phyloP scores from a whole-genome alignment of 2,329 filamentous ascomycete species.

The Pseudogymnoascus sp. region DNA sequence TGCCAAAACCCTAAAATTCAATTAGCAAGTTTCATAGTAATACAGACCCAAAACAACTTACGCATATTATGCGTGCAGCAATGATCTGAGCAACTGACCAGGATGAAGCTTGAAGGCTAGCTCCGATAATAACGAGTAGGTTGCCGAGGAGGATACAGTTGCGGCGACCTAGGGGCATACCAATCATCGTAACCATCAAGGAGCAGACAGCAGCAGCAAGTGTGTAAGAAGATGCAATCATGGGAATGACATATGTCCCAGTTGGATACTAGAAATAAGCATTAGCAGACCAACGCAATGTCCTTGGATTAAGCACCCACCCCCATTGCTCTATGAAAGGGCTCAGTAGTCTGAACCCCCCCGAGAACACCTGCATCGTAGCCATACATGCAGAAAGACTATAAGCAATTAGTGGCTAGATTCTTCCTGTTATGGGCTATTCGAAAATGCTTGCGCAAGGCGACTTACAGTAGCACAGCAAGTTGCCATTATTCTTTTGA shows the following conservation, averaged over 20 bases:
- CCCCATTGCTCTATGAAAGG: slow-evolving; percentile 19
- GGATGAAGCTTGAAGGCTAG: slow-evolving; percentile 23
- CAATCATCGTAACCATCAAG: slow-evolving; percentile 23
- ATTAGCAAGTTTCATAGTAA: slow-evolving; percentile 14
- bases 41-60: neutral
- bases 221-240: slow-evolving; percentile 19
- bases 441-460: neutral
- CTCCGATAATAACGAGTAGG: slow-evolving; percentile 24
- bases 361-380: slow-evolving; percentile 23
- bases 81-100: slow-evolving; percentile 26
- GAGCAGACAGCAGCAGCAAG: slow-evolving; percentile 19
- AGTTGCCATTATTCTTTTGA: neutral
- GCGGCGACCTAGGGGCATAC: slow-evolving; percentile 18
- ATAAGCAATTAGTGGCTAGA: neutral
- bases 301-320: neutral
- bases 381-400: slow-evolving; percentile 24
- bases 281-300: neutral
- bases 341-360: slow-evolving; percentile 18
- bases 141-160: slow-evolving; percentile 23
- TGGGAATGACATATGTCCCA: slow-evolving; percentile 18
- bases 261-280: slow-evolving; percentile 14
- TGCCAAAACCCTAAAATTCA: slow-evolving; percentile 10
- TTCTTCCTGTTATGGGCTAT: neutral
- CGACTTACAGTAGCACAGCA: neutral
- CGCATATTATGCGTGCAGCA: slow-evolving; percentile 21